Conservation (phyloP, 78 protist genomes). For the Cavenderia fasciculata region DNA sequence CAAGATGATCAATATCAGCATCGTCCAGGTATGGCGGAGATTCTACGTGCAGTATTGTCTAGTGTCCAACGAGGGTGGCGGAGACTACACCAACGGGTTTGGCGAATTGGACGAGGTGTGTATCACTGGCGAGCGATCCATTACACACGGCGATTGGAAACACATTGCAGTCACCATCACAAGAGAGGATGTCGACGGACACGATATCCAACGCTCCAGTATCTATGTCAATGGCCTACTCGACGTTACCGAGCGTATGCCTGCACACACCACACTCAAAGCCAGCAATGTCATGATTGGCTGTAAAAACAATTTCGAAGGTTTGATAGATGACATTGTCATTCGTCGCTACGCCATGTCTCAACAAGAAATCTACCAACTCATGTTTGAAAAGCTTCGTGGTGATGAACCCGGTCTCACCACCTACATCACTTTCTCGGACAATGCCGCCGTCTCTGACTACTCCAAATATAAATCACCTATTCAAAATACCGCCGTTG, state of each 20-base stretch:
- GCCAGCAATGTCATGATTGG: too few relatives aligned
- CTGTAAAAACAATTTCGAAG: too few relatives aligned
- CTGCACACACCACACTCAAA: too few relatives aligned
- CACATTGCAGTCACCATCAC: slow-evolving; percentile 33
- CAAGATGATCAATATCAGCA: neutral
- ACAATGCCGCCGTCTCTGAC: too few relatives aligned
- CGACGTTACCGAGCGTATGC: too few relatives aligned
- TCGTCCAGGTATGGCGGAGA: slow-evolving; percentile 6
- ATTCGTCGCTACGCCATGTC: slow-evolving; percentile 7
- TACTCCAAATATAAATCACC: too few relatives aligned
- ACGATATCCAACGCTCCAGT: neutral
- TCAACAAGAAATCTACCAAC: neutral
- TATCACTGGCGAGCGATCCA: slow-evolving; percentile 8
- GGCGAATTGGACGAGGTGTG: too few relatives aligned
- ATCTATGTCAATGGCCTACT: slow-evolving; percentile 18
- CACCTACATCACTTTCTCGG: slow-evolving; percentile 24
- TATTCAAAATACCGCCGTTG: too few relatives aligned
- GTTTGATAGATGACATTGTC: slow-evolving; percentile 30
- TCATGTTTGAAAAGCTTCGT: slow-evolving; percentile 54
- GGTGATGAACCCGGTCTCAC: slow-evolving; percentile 35
- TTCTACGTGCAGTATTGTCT: slow-evolving; percentile 6
- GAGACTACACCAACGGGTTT: too few relatives aligned
- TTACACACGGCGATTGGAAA: neutral
- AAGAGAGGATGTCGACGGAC: neutral
- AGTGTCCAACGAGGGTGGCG: too few relatives aligned